Evolutionary conservation across 2,329 filamentous ascomycete species (phyloP).

Genomic region (Fusarium caatingaense): DNA sequence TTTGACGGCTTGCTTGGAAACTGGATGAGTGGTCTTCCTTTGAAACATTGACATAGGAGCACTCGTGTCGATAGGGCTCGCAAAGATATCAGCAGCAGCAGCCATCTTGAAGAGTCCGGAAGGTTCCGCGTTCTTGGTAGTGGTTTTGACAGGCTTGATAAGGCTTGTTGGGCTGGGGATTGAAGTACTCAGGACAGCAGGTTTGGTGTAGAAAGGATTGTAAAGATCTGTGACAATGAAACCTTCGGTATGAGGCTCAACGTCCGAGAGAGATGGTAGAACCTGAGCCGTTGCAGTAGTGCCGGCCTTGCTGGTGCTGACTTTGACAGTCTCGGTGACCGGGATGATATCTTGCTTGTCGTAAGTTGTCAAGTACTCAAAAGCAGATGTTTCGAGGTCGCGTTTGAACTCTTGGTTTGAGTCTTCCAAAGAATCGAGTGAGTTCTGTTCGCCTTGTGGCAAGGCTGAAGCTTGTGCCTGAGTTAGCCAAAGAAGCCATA

Average conservation of each 20-base stretch:
- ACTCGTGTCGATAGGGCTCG: constrained; percentile 63
- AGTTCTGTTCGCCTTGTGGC: constrained; percentile 18
- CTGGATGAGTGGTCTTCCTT: constrained; percentile 67
- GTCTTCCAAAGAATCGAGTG: constrained; percentile 13
- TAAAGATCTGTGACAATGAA: constrained; percentile 44
- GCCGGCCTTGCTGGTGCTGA: constrained; percentile 40
- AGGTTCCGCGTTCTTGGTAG: constrained; percentile 39
- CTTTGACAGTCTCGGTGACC: constrained; percentile 42
- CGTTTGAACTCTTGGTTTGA: constrained; percentile 35
- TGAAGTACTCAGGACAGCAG: constrained; percentile 33
- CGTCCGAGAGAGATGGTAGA: constrained; percentile 47
- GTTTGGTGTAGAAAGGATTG: constrained; percentile 30
- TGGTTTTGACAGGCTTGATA: constrained; percentile 42
- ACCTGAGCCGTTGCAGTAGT: constrained; percentile 46
- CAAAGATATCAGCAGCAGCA: constrained; percentile 64
- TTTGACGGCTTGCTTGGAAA: constrained; percentile 63
- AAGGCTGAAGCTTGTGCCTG: constrained; percentile 40
- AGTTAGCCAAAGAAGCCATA: constrained; percentile 47
- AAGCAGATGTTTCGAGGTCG: constrained; percentile 35
- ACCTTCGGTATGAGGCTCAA: constrained; percentile 49
- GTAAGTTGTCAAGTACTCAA: constrained; percentile 43
- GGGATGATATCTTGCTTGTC: constrained; percentile 45
- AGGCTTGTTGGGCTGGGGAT: constrained; percentile 55
- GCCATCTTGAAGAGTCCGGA: constrained; percentile 40
- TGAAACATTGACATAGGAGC: constrained; percentile 62